These are phyloP conservation scores for Starmerella riodocensis DNA, from an alignment of 805 yeast species.

Conservation along the genomic window DNA sequence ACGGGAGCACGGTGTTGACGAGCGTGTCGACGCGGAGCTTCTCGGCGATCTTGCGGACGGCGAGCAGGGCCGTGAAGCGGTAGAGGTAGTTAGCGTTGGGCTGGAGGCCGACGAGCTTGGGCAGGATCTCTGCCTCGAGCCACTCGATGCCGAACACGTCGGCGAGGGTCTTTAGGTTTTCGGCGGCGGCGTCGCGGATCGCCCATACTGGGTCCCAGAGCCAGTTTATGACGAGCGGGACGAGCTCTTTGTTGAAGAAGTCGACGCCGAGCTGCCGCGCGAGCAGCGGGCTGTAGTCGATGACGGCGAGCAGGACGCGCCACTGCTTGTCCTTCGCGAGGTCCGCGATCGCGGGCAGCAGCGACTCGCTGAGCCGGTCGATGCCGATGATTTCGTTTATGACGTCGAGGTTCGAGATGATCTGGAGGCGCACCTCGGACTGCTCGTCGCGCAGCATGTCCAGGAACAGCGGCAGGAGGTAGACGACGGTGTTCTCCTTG, in stretches of 20 bases:
- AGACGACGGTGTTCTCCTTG: constrained; percentile 68
- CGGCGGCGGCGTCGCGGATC: constrained; percentile 90
- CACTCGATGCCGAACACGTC: constrained; percentile 83
- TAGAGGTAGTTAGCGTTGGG: constrained; percentile 62
- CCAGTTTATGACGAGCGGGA: constrained; percentile 91
- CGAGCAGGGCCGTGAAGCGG: constrained; percentile 80
- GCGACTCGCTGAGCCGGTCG: constrained; percentile 66
- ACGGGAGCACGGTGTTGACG: constrained; percentile 60
- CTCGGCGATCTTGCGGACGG: constrained; percentile 69
- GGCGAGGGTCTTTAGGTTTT: constrained; percentile 65
- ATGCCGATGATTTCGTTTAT: constrained; percentile 94
- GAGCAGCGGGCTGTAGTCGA: constrained; percentile 86
- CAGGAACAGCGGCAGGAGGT: constrained; percentile 73
- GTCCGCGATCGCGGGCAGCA: constrained; percentile 91
- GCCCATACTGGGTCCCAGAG: constrained; percentile 96
- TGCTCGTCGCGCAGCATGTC: constrained; percentile 93
- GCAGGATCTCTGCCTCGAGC: constrained; percentile 76
- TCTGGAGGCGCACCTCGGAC: constrained; percentile 90
- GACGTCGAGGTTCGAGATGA: constrained; percentile 78
- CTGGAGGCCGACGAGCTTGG: constrained; percentile 52
- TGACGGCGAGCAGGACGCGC: constrained; percentile 94
- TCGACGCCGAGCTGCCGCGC: constrained; percentile 90
- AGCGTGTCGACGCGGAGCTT: constrained; percentile 51
- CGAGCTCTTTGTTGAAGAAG: constrained; percentile 83
- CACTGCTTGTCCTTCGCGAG: constrained; percentile 93